Percentiles rank a stretch among this genome's conserved stretches.
phyloP scores from a whole-genome alignment of 1,284 basidiomycete species.

The Puccinia hordei region DNA sequence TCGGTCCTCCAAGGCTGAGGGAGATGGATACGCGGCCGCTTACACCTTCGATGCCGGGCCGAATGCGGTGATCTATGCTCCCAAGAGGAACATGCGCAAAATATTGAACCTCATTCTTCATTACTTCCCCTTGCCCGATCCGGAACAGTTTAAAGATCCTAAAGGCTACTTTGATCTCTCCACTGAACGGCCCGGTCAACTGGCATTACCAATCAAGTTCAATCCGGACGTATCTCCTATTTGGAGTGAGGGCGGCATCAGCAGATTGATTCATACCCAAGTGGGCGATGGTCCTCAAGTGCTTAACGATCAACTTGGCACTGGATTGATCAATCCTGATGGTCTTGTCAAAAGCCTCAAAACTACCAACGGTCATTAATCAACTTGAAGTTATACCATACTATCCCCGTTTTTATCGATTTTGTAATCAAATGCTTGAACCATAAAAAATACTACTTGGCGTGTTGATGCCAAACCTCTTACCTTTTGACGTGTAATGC shows the following conservation, averaged over 20 bases:
- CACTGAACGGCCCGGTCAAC: constrained; percentile 55
- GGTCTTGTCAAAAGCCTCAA: neutral
- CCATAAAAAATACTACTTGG: too few relatives aligned
- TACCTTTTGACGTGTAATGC: too few relatives aligned
- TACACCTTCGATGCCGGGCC: constrained; percentile 99
- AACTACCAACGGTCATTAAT: constrained; percentile 3
- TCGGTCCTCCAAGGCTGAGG: constrained; percentile 70
- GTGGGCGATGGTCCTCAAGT: constrained; percentile 85
- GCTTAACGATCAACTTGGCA: constrained; percentile 58
- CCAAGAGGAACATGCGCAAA: constrained; percentile 73
- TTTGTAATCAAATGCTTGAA: too few relatives aligned
- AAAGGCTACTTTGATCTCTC: constrained; percentile 60
- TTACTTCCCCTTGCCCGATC: constrained; percentile 78
- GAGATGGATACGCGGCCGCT: constrained; percentile 75
- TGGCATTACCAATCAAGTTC: constrained; percentile 70
- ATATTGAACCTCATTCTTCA: constrained; percentile 73
- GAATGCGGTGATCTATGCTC: constrained; percentile 95
- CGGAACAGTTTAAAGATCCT: constrained; percentile 52
- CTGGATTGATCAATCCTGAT: constrained; percentile 57
- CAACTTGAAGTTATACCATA: neutral
- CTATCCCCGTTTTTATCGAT: too few relatives aligned
- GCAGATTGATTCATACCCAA: constrained; percentile 82
- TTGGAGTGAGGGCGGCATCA: constrained; percentile 75
- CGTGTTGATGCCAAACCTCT: too few relatives aligned
- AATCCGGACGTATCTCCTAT: constrained; percentile 72